These are phyloP conservation scores for Curvularia sp. DNA, from an alignment of 2,329 filamentous ascomycete species.

Conservation along the genomic window DNA sequence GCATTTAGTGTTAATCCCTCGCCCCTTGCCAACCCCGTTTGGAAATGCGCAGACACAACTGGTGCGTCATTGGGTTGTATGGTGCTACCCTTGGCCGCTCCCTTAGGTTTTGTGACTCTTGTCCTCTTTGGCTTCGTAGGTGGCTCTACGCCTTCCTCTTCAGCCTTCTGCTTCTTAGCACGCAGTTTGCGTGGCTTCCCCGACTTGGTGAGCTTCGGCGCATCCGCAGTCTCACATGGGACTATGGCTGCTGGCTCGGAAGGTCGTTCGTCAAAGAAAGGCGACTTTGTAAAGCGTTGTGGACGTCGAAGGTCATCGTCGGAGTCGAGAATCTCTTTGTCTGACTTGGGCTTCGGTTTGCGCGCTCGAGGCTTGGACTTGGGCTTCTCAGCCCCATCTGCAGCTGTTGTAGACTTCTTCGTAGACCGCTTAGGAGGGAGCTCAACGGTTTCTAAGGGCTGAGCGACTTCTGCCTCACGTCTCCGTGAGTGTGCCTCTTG, in stretches of 20 bases:
- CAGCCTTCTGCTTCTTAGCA: slow-evolving; percentile 36
- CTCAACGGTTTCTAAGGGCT: slow-evolving; percentile 13
- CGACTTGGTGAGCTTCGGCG: slow-evolving; percentile 28
- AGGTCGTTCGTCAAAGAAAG: slow-evolving; percentile 27
- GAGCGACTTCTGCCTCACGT: slow-evolving; percentile 5
- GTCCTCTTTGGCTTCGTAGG: slow-evolving; percentile 34
- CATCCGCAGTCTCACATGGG: slow-evolving; percentile 9
- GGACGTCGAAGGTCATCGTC: slow-evolving; percentile 24
- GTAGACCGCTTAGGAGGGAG: slow-evolving; percentile 27
- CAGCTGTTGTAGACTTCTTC: slow-evolving; percentile 16
- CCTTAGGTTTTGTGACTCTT: slow-evolving; percentile 35
- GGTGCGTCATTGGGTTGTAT: slow-evolving; percentile 23
- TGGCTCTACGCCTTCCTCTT: slow-evolving; percentile 16
- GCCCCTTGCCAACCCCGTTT: slow-evolving; percentile 4
- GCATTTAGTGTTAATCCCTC: slow-evolving; percentile 2
- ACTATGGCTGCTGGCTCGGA: slow-evolving; percentile 15
- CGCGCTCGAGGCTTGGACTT: slow-evolving; percentile 36
- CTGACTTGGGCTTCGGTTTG: slow-evolving; percentile 37
- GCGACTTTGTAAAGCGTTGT: slow-evolving; percentile 26
- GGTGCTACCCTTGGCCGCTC: slow-evolving; percentile 24
- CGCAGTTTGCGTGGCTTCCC: slow-evolving; percentile 42
- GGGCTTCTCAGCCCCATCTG: slow-evolving; percentile 22
- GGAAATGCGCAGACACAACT: slow-evolving; percentile 34
- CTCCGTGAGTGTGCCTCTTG: slow-evolving; percentile 13
- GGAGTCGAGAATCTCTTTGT: slow-evolving; percentile 27